Evolutionary conservation across 169 alveolate genomes (phyloP).

Genomic region (Plasmodium chabaudi): DNA sequence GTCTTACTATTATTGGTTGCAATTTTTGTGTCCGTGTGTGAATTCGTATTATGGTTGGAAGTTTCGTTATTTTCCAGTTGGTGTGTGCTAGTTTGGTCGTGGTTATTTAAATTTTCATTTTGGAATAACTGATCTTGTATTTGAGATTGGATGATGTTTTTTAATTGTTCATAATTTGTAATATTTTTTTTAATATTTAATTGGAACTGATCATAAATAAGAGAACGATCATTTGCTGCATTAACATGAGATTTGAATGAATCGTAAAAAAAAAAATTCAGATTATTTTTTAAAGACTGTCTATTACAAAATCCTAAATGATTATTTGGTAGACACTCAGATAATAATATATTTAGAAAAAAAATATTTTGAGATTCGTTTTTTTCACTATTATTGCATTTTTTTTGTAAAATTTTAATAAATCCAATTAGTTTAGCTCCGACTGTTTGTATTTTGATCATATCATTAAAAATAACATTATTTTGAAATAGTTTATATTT

Average conservation of each 20-base stretch:
- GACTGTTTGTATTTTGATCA: slow-evolving; percentile 44
- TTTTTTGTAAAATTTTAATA: slow-evolving; percentile 53
- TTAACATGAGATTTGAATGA: background rate
- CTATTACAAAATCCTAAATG: slow-evolving; percentile 65
- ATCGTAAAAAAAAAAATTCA: slow-evolving; percentile 33
- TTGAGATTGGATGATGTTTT: slow-evolving; percentile 14
- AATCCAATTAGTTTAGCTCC: slow-evolving; percentile 70
- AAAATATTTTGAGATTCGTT: slow-evolving; percentile 8
- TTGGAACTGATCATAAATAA: slow-evolving; percentile 14
- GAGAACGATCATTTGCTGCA: background rate
- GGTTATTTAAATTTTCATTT: background rate
- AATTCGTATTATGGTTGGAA: background rate
- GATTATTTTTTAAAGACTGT: slow-evolving; percentile 59
- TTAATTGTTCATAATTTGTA: slow-evolving; percentile 22
- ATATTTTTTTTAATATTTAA: slow-evolving; percentile 25
- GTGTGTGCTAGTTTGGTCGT: background rate
- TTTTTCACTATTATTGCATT: slow-evolving; percentile 20
- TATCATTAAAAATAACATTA: slow-evolving; percentile 38
- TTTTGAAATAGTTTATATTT: slow-evolving; percentile 66
- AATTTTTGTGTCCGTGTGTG: background rate
- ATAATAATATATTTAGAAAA: slow-evolving; percentile 29
- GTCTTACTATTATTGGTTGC: background rate
- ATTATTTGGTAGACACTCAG: slow-evolving; percentile 51
- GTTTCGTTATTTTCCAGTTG: background rate
- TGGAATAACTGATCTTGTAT: background rate